phyloP scores from a whole-genome alignment of 2,329 filamentous ascomycete genomes.

The Cladosporium cucumerinum region DNA sequence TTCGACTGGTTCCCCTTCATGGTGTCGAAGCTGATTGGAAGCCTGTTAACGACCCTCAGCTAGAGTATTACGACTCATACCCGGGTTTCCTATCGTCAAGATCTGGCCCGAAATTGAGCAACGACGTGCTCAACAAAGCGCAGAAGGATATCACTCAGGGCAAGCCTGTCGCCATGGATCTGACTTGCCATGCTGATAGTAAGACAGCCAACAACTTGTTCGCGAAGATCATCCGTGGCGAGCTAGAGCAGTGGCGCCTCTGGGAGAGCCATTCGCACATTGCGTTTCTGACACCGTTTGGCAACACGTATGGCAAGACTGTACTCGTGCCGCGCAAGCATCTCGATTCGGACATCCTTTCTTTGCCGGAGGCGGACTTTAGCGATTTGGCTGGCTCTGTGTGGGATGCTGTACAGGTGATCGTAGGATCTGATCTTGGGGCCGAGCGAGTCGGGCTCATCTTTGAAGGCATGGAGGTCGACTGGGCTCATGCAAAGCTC shows the following conservation, averaged over 20 bases:
- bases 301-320: conserved; percentile 5
- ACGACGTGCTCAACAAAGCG: background rate
- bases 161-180: background rate
- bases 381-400: background rate
- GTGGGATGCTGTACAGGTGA: conserved; percentile 3
- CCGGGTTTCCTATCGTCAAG: background rate
- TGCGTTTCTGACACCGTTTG: conserved; percentile 10
- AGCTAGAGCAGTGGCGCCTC: conserved; percentile 8
- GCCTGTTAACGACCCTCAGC: background rate
- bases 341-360: conserved; percentile 1
- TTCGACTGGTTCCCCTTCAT: conserved; percentile 5
- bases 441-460: conserved; percentile 8
- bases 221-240: conserved; percentile 9
- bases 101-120: background rate
- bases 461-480: conserved; percentile 14
- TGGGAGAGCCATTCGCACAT: conserved; percentile 1
- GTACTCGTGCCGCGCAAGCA: conserved; percentile 8
- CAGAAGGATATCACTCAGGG: background rate
- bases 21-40: background rate
- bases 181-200: background rate
- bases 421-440: background rate
- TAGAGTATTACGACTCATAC: conserved; percentile 4
- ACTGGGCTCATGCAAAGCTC: conserved; percentile 13
- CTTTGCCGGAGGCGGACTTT: background rate
- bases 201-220: background rate